Conservation (phyloP, 768 basidiomycete genomes). For the Sarcomyxa edulis region DNA sequence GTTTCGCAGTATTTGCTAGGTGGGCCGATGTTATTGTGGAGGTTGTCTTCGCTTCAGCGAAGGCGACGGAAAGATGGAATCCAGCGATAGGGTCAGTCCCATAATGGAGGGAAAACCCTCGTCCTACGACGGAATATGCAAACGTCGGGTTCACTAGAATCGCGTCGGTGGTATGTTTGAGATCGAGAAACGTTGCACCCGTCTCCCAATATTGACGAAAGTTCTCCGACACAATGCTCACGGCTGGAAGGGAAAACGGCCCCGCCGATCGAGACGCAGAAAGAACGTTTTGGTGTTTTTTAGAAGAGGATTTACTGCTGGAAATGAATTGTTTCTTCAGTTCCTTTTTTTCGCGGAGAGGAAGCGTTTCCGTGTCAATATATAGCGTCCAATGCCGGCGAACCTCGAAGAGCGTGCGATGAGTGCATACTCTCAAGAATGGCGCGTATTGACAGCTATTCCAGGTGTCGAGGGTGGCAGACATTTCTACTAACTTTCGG, state of each 20-base stretch:
- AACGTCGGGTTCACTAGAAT: conserved; percentile 42
- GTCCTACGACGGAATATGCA: conserved; percentile 31
- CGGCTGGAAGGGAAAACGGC: conserved; percentile 19
- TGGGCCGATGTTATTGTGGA: conserved; percentile 12
- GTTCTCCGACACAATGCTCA: conserved; percentile 11
- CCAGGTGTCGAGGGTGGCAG: conserved; percentile 32
- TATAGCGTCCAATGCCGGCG: conserved; percentile 36
- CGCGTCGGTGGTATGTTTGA: conserved; percentile 12
- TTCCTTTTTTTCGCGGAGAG: conserved; percentile 12
- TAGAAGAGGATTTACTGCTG: conserved; percentile 13
- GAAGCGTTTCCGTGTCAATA: conserved; percentile 20
- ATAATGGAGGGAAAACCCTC: conserved; percentile 36
- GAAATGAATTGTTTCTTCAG: conserved; percentile 16
- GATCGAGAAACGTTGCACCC: conserved; percentile 28
- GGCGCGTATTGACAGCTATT: conserved; percentile 28
- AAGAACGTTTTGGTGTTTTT: background rate
- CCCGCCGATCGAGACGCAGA: conserved; percentile 29
- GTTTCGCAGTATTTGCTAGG: conserved; percentile 21
- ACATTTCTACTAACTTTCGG: conserved; percentile 26
- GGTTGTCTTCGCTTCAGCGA: conserved; percentile 9
- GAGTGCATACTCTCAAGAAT: conserved; percentile 31
- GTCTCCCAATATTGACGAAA: conserved; percentile 34
- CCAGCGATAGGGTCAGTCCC: conserved; percentile 34
- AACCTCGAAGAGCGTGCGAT: conserved; percentile 31
- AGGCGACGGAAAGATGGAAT: conserved; percentile 34